Evolutionary conservation across 1,139 yeast genomes (phyloP), one percentile per base, ranked within the genome.

Genomic region (Hyphopichia pseudoburtonii): DNA sequence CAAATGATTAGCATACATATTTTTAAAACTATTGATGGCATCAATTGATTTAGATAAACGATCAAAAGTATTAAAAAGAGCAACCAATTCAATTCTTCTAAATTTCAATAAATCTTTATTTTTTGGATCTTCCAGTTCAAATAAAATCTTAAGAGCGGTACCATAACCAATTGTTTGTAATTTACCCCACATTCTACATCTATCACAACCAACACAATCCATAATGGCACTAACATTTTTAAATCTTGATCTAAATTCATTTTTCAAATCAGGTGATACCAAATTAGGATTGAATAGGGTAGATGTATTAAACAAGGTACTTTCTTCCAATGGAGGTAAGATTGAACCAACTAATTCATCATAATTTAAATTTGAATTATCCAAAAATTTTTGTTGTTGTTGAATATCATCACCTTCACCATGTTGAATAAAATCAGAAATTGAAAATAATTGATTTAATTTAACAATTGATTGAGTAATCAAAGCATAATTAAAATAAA

Each of bases 171-270:
- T 88, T 2, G 96, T 88, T 66, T 92, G 98, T 19, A 92, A 77
- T 62, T 94, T 92, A 14, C 98, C 98, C 98, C 98, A 92, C 65
- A 94, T 71, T 55, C 97, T 78, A 61, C 98, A 92, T 57, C 97
- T 76, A 60, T 92, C 98, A 66, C 98, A 92, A 27, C 96, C 97
- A 33, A 92, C 97, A 69, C 98, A 92, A 62, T 92, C 96, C 97
- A 94, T 92, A 35, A 92, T 80, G 36, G 87, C 85, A 23, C 95
- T 83, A 24, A 92, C 95, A 57, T 92, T 94, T 56, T 81, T 82
- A 61, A 92, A 94, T 41, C 95, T 82, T 30, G 77, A 63, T 46
- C 94, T 76, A 64, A 92, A 90, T 52, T 92, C 97, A 45, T 84
- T 81, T 53, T 92, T 92, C 42, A 87, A 70, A 12, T 72, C 50